Percentiles rank a stretch among this genome's conserved stretches.
phyloP scores from a whole-genome alignment of 2,329 filamentous ascomycete genomes.

The Pseudogymnoascus sp. region DNA sequence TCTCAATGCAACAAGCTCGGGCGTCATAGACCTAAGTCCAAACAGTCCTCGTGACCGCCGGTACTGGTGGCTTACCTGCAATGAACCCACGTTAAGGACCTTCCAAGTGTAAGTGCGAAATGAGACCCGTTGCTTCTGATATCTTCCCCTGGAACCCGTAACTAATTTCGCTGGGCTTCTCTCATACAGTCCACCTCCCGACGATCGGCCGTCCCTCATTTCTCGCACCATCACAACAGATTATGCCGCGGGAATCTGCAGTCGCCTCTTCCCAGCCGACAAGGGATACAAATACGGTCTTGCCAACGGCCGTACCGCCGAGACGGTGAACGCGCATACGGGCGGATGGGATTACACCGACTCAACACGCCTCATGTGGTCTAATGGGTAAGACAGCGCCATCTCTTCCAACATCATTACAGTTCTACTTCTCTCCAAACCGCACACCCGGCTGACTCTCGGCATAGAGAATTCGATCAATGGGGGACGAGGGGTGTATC shows the following conservation, averaged over 20 bases:
- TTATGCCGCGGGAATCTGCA: not conserved
- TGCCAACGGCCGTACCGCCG: not conserved
- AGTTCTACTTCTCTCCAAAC: not conserved
- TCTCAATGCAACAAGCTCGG: not conserved
- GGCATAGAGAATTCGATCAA: not conserved
- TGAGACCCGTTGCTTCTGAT: not conserved
- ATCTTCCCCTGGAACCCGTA: not conserved
- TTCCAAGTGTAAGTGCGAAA: not conserved
- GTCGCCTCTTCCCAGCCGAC: not conserved
- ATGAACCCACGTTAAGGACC: not conserved
- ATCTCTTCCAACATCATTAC: not conserved
- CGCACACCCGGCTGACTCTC: not conserved
- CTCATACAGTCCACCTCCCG: not conserved
- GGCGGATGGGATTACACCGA: not conserved
- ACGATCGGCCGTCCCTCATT: not conserved
- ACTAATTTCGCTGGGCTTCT: not conserved
- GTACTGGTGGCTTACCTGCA: not conserved
- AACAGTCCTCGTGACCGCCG: not conserved
- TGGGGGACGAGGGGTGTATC: not conserved
- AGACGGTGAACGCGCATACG: not conserved
- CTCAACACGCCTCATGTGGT: not conserved
- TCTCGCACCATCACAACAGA: not conserved
- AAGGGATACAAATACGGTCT: not conserved
- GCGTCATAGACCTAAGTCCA: not conserved
- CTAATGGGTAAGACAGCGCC: not conserved